phyloP scores from a whole-genome alignment of 2,329 filamentous ascomycete genomes.

The Leptographium wingfieldii region DNA sequence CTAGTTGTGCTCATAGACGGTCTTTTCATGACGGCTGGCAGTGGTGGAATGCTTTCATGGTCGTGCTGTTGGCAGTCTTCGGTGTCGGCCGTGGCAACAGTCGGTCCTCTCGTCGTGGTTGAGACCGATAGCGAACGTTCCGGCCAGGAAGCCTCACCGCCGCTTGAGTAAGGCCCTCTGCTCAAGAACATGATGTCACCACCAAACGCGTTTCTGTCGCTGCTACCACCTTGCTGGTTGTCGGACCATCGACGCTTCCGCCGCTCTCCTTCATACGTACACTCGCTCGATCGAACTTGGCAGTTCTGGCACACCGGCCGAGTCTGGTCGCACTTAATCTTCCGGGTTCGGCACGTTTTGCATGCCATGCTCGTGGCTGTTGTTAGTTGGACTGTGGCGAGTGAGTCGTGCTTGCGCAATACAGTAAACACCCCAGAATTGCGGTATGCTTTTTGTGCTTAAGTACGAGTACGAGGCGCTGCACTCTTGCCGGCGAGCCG shows the following conservation, averaged over 20 bases:
- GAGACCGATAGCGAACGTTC: background rate
- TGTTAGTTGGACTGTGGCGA: background rate
- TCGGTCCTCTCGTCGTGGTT: background rate
- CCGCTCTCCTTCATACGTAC: conserved; percentile 6
- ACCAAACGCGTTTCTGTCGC: background rate
- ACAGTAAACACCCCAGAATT: background rate
- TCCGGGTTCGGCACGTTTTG: conserved; percentile 6
- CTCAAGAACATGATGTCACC: background rate
- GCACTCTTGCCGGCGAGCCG: background rate
- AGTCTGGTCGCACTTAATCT: conserved; percentile 5
- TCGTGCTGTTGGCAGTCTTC: background rate
- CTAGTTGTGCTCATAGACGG: background rate
- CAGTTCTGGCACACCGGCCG: conserved; percentile 9
- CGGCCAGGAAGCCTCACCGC: background rate
- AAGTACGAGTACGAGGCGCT: background rate
- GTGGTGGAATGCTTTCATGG: background rate
- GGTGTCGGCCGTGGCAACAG: background rate
- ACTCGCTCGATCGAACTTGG: conserved; percentile 1
- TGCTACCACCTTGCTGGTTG: background rate
- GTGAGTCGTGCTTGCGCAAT: background rate
- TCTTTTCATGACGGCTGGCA: background rate
- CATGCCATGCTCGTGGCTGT: conserved; percentile 3
- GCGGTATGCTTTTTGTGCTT: background rate
- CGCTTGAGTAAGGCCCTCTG: background rate
- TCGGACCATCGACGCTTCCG: background rate